These are phyloP conservation scores for Smittium culicis DNA, from an alignment of 371 early-diverging fungal species.

Conservation along the genomic window DNA sequence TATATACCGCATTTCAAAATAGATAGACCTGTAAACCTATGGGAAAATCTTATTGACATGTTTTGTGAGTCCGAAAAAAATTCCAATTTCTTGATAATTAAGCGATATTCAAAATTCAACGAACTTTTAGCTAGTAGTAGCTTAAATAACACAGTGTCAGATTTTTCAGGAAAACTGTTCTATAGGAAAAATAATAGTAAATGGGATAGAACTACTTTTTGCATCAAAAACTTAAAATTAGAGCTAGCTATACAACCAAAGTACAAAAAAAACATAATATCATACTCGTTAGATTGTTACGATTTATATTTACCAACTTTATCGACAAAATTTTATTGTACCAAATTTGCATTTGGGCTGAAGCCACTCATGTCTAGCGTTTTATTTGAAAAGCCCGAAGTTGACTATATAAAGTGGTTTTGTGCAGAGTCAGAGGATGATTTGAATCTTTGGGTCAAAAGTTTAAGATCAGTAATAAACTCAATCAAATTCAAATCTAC, in stretches of 20 bases:
- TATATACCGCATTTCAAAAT: neutral
- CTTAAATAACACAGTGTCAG: neutral
- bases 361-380: neutral
- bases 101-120: neutral
- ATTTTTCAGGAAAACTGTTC: neutral
- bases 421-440: neutral
- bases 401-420: neutral
- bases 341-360: neutral
- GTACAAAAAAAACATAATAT: neutral
- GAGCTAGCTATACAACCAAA: neutral
- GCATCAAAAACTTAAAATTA: neutral
- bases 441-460: neutral
- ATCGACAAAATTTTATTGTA: neutral
- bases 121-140: neutral
- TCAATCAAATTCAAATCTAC: neutral
- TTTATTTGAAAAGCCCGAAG: neutral
- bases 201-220: neutral
- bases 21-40: neutral
- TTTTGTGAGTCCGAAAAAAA: neutral
- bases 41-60: neutral
- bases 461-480: neutral
- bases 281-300: neutral
- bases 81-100: neutral
- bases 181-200: neutral
- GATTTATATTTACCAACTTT: neutral